These are phyloP conservation scores for Teunomyces barrocoloradensis DNA, from an alignment of 805 yeast genomes.

Conservation along the genomic window DNA sequence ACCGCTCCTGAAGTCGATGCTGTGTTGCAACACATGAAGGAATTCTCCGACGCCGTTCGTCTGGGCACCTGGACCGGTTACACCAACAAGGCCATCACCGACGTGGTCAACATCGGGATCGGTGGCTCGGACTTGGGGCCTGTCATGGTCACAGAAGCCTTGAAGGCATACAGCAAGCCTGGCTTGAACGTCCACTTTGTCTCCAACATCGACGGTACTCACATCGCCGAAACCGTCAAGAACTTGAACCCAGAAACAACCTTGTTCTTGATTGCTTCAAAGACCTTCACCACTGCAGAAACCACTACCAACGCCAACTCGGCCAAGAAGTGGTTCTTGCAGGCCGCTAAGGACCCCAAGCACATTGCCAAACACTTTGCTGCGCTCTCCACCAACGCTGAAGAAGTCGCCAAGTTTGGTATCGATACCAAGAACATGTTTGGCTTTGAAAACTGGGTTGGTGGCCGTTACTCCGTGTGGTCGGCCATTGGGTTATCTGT, in stretches of 20 bases:
- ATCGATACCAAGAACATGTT: constrained; percentile 98
- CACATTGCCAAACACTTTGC: constrained; percentile 96
- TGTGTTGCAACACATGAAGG: constrained; percentile 94
- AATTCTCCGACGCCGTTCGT: constrained; percentile 85
- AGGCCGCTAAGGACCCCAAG: constrained; percentile 58
- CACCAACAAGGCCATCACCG: constrained; percentile 91
- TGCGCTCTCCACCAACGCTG: constrained; percentile 91
- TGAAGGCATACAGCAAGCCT: constrained; percentile 80
- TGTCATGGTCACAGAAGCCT: constrained; percentile 98
- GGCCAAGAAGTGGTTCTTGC: constrained; percentile 93
- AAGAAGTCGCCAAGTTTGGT: constrained; percentile 91
- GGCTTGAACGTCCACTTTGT: constrained; percentile 85
- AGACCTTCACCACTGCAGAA: constrained; percentile 99
- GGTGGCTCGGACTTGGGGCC: constrained; percentile 99
- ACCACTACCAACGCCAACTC: constrained; percentile 94
- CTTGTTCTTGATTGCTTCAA: constrained; percentile 86
- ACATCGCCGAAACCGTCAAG: constrained; percentile 87
- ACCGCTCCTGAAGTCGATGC: constrained; percentile 90
- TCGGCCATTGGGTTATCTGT: constrained; percentile 96
- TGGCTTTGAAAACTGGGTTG: constrained; percentile 98
- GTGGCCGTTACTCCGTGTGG: constrained; percentile 99
- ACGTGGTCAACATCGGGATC: constrained; percentile 95
- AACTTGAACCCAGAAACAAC: constrained; percentile 85
- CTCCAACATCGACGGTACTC: constrained; percentile 98
- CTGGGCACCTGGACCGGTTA: constrained; percentile 96